Base-by-base conservation (phyloP, 176 grass and related monocot genomes). In the Pontederia paniculata region DNA sequence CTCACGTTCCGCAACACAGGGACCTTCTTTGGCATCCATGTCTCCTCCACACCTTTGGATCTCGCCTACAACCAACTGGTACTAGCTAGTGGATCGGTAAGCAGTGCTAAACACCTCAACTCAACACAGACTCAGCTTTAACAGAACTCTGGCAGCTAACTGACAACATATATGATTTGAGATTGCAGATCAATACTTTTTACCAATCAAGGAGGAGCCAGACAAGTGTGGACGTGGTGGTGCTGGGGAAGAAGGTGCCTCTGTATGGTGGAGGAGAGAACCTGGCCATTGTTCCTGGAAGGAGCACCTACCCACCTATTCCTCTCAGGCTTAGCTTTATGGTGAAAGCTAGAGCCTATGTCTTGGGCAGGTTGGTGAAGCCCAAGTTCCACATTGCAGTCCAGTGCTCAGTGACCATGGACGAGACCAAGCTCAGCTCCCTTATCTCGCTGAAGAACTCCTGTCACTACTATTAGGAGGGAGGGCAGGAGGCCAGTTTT, bases 21-120 rank as follows among this genome's bases (percentile, higher is more conserved):
- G 12, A 98, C 93, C 20, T 98, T 98, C 74, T 98, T 98, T 44
- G 86, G 93, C 15, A 81, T 91, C 48, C 93, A 98, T 48, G 83
- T 90, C 55, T 56, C 80, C 9, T 70, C 83, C 0, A 76, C 88
- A 16, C 64, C 77, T 0, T 87, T 91, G 50, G 61, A 70, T 60
- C 74, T 91, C 49, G 73, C 74, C 0, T 98, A 91, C 80, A 79
- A 71, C 54, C 86, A 91, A 68, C 83, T 98, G 43, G 88, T 65
- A 2, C 60, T 98, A 1, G 93, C 93, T 0, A 58, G 44, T 10
- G 86, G 93, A 52, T 71, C 90, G 23, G 89, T 85, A 77, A 81
- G 70, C 21, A 48, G 6, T 6, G 7, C 28, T 6, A 7, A 18
- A 10, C 2, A 2, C 16, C 0, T 77, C 22, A 20, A 1, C 48